Evolutionary conservation across 768 basidiomycete genomes (phyloP), one percentile per base, ranked within the genome.

Genomic region (Leccinum fibrillosum): DNA sequence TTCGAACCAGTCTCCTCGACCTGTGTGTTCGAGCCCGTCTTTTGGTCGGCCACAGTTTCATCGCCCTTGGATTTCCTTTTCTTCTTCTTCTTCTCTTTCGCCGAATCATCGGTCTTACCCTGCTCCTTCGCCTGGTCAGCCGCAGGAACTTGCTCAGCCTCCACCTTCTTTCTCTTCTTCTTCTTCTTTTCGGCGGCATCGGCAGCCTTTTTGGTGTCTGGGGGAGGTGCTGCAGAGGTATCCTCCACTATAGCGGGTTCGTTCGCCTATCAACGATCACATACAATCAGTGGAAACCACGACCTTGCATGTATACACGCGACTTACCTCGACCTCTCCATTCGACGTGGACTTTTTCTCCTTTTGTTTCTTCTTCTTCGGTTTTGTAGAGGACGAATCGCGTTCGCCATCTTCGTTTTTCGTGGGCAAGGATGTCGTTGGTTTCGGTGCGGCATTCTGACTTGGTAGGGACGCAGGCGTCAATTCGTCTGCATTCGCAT

Each of bases 351-450:
- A 62, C 32, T 63, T 65, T 52, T 63, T 63, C 11, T 64, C 57
- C 59, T 53, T 62, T 25, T 64, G 68, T 45, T 63, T 68, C 39
- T 61, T 58, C 32, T 69, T 68, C 57, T 59, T 66, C 2, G 61
- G 8, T 50, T 37, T 52, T 30, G 54, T 58, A 13, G 58, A 30
- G 8, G 65, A 32, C 15, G 50, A 12, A 2, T 5, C 19, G 19
- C 25, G 4, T n/a, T 12, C 25, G 4, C 28, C 17, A 26, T 58
- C 54, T 52, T 49, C 47, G 8, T 26, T 51, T 54, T 61, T 64
- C 34, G 56, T 5, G 17, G 19, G 39, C 7, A 50, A 49, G 3
- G 52, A 17, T 58, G 32, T 25, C 3, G 12, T 23, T 2, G 13
- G 4, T 25, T 3, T 21, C 11, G 39, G 23, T n/a, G 32, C 34